Conservation (phyloP, 78 protist genomes). For the Polysphondylium violaceum region DNA sequence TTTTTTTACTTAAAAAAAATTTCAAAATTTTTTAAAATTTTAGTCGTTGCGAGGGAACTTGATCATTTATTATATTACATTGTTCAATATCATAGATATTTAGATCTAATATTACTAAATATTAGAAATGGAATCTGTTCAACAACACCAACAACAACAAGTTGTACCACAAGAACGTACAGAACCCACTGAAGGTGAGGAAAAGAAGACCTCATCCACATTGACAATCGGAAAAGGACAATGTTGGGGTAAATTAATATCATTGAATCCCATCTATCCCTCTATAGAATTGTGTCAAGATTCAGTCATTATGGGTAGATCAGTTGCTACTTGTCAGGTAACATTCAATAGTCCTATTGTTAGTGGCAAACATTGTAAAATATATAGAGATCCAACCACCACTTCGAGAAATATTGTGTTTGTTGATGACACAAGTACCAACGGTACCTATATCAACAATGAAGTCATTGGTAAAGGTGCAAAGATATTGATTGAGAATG, state of each 20-base stretch:
- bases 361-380: slow-evolving; percentile 59
- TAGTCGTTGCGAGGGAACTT: too few relatives aligned
- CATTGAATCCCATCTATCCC: slow-evolving; percentile 64
- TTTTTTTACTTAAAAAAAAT: too few relatives aligned
- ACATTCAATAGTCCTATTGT: slow-evolving; percentile 27
- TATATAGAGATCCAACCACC: slow-evolving; percentile 56
- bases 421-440: slow-evolving; percentile 60
- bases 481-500: slow-evolving; percentile 63
- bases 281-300: slow-evolving; percentile 42
- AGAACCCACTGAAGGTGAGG: too few relatives aligned
- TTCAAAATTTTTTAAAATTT: too few relatives aligned
- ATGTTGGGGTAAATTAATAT: slow-evolving; percentile 53
- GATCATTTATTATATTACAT: too few relatives aligned
- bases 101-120: too few relatives aligned
- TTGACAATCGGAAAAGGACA: slow-evolving; percentile 49
- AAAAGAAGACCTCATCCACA: neutral
- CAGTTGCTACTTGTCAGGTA: slow-evolving; percentile 12
- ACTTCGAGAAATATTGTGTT: slow-evolving; percentile 35
- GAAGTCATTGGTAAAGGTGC: slow-evolving; percentile 64
- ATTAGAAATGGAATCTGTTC: too few relatives aligned
- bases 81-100: too few relatives aligned
- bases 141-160: too few relatives aligned
- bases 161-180: too few relatives aligned
- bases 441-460: slow-evolving; percentile 73
- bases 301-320: slow-evolving; percentile 36